Base-by-base conservation (phyloP, 1,284 basidiomycete genomes). In the Cystobasidiaceae sp. region DNA sequence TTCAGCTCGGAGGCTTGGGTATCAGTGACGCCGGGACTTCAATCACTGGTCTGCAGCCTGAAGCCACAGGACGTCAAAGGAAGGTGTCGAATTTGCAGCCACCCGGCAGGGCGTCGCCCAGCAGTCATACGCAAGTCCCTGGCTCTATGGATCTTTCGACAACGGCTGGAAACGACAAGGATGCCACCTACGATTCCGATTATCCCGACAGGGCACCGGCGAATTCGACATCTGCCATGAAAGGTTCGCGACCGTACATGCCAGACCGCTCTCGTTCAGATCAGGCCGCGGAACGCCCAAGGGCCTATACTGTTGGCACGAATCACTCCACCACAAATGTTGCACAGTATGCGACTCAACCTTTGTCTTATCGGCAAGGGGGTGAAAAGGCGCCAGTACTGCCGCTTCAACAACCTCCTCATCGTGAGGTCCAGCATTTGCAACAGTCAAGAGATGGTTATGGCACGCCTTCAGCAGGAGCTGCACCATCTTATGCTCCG, bases 1-100 rank as follows among this genome's bases (percentile, higher is more conserved):
- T 41, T 34, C 32, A 64, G 43, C 50, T 64, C 25, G 61, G 61
- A 21, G 61, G 61, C 8, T 44, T 64, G 11, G 61, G 61, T 30
- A 64, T 64, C 39, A 46, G 34, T 23, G 7, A 17, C 21, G 21
- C 21, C 21, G 7, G n/a, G n/a, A n/a, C n/a, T n/a, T n/a, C n/a
- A n/a, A n/a, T n/a, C n/a, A n/a, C 32, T 5, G 54, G 39, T 32
- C 54, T 21, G 23, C 23, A 23, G 15, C 39, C 4, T 43, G 37
- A 39, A n/a, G n/a, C n/a, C n/a, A n/a, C n/a, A n/a, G n/a, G n/a
- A n/a, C n/a, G n/a, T n/a, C n/a, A n/a, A n/a, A n/a, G n/a, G n/a
- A n/a, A n/a, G n/a, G n/a, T n/a, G n/a, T n/a, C n/a, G n/a, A n/a
- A n/a, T n/a, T n/a, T n/a, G n/a, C n/a, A n/a, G n/a, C n/a, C n/a